A percentile compares a stretch with the other conserved stretches of the same genome.
Conservation (phyloP, 768 basidiomycete genomes). For the Boletus reticulatus region DNA sequence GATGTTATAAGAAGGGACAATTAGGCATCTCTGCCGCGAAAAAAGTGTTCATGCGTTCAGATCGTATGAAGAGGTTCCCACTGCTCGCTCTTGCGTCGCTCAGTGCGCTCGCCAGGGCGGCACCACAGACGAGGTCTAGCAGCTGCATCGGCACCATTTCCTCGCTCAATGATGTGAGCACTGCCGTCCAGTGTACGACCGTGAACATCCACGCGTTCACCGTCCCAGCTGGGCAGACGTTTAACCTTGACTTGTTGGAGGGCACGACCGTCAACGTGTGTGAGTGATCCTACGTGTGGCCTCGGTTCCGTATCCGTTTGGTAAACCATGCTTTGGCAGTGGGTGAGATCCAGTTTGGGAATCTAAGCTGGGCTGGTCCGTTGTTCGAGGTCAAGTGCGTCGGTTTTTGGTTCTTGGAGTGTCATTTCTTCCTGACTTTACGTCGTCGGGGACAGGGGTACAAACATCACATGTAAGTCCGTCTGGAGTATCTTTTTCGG, state of each 20-base stretch:
- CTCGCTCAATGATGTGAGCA: conserved; percentile 48
- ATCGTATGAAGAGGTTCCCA: conserved; percentile 4
- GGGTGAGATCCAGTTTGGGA: conserved; percentile 59
- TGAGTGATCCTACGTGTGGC: conserved; percentile 27
- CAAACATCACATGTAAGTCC: conserved; percentile 45
- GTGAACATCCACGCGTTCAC: conserved; percentile 57
- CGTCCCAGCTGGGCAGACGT: conserved; percentile 51
- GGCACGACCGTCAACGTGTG: conserved; percentile 60
- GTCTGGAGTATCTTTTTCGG: not conserved
- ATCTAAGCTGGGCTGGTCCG: conserved; percentile 50
- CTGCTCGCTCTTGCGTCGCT: conserved; percentile 12
- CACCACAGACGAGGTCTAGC: conserved; percentile 10
- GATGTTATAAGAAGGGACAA: no score
- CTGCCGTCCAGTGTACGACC: conserved; percentile 55
- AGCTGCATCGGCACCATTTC: conserved; percentile 51
- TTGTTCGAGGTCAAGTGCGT: conserved; percentile 50
- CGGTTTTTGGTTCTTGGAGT: not conserved
- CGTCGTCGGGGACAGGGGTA: conserved; percentile 36
- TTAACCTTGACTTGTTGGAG: conserved; percentile 44
- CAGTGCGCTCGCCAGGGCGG: conserved; percentile 14
- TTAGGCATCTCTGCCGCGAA: no score
- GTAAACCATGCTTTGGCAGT: conserved; percentile 30
- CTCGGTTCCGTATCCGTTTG: not conserved
- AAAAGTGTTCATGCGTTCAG: not conserved
- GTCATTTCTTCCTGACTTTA: not conserved